Conservation (phyloP, 2,329 filamentous ascomycete genomes). For the Penicillium sp. region DNA sequence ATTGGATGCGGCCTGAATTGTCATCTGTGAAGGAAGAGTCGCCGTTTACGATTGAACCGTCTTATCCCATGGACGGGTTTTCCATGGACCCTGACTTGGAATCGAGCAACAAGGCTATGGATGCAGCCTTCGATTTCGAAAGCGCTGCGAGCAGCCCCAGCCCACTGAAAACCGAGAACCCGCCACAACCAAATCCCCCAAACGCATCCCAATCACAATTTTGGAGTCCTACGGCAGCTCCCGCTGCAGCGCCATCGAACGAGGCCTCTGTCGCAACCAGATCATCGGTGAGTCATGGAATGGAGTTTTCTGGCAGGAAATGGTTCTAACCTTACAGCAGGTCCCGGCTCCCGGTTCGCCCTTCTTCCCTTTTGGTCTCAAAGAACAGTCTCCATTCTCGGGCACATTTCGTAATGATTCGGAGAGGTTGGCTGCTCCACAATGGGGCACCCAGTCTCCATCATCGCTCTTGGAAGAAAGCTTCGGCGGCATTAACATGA, state of each 20-base stretch:
- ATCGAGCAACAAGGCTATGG: slow-evolving; percentile 49
- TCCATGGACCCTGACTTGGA: slow-evolving; percentile 41
- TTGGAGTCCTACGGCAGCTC: slow-evolving; percentile 26
- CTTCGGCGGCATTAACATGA: slow-evolving; percentile 48
- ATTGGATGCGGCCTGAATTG: slow-evolving; percentile 40
- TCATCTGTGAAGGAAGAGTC: slow-evolving; percentile 39
- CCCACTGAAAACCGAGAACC: slow-evolving; percentile 35
- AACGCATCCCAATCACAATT: slow-evolving; percentile 28
- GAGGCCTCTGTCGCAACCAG: slow-evolving; percentile 9
- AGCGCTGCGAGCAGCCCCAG: slow-evolving; percentile 50
- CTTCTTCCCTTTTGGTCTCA: slow-evolving; percentile 36
- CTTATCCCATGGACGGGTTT: slow-evolving; percentile 35
- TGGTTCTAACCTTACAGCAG: slow-evolving; percentile 18
- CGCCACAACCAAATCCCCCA: slow-evolving; percentile 22
- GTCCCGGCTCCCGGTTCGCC: slow-evolving; percentile 25
- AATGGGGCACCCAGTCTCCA: slow-evolving; percentile 45
- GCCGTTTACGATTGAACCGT: slow-evolving; percentile 41
- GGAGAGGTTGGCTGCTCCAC: slow-evolving; percentile 33
- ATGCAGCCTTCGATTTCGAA: slow-evolving; percentile 50
- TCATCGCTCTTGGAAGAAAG: slow-evolving; percentile 47
- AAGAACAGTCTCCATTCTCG: slow-evolving; percentile 41
- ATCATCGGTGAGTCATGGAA: slow-evolving; percentile 31
- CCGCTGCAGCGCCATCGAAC: slow-evolving; percentile 10
- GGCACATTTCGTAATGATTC: slow-evolving; percentile 29
- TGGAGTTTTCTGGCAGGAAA: background rate